Evolutionary conservation across 2,329 filamentous ascomycete species (phyloP), one percentile per base, ranked within the genome.

Genomic region (Cordyceps cateniannulata): DNA sequence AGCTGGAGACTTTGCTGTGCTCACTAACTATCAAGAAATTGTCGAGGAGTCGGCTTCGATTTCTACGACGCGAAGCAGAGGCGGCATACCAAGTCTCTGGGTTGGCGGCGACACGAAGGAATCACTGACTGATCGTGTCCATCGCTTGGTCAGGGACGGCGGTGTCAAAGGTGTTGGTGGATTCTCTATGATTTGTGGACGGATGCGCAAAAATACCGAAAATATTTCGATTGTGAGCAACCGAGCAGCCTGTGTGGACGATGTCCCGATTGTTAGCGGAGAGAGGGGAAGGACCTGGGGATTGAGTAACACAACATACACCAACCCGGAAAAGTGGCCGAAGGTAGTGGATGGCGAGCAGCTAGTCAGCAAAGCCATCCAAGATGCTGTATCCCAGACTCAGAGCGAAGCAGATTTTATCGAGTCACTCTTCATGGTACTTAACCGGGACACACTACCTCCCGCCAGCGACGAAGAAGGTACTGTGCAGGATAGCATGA

Each of bases 11-110:
- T 77, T 88, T 59, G 85, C 85, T 9, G 80, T 87, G 14, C 77
- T 89, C 62, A 89, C 86, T 60, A 89, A 89, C 73, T 88, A 85
- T 68, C 81, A 84, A 62, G 85, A 89, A 73, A 76, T 75, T 25
- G 72, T 77, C 59, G 67, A 76, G 24, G 69, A 79, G 61, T 73
- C 78, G 68, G 83, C 79, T 20, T 73, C 76, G 63, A 52, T 59
- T 10, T 59, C 45, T 7, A 50, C 48, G 5, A 53, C 49, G 22
- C 81, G 79, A 67, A 87, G 84, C 69, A 79, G 86, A 59, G 86
- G 86, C 55, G 81, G 77, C 53, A 85, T 88, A 78, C 84, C 86
- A 32, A 88, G 80, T 14, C 80, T 82, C 1, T 88, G 85, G 85
- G 71, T 87, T 48, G 79, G 77, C 3, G 78, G 77, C 24, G 72